phyloP scores from a whole-genome alignment of 805 yeast genomes.

The Barnettozyma californica region DNA sequence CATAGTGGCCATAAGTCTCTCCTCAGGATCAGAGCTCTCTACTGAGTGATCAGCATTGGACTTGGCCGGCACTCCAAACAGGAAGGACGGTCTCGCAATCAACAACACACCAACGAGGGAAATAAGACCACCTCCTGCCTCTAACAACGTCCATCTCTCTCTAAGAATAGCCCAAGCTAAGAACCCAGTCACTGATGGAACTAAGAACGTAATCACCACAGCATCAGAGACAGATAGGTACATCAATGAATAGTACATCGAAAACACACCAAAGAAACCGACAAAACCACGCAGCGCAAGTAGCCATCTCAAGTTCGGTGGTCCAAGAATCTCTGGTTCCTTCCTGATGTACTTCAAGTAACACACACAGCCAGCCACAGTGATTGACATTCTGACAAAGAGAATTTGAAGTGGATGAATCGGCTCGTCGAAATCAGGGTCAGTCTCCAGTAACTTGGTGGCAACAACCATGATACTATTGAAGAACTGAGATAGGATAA shows the following conservation, averaged over 20 bases:
- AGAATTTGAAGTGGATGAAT: conserved; percentile 77
- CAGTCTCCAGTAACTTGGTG: conserved; percentile 69
- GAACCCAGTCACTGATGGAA: conserved; percentile 72
- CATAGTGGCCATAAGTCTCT: conserved; percentile 54
- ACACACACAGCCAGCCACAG: conserved; percentile 50
- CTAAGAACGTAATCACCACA: conserved; percentile 69
- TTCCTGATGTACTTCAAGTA: conserved; percentile 51
- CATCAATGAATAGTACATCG: conserved; percentile 68
- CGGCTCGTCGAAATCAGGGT: conserved; percentile 50
- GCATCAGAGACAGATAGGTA: conserved; percentile 78
- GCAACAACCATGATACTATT: conserved; percentile 73
- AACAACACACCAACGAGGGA: conserved; percentile 74
- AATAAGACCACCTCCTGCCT: conserved; percentile 60
- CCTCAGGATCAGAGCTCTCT: conserved; percentile 49
- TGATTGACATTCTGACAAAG: conserved; percentile 70
- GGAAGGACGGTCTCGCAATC: conserved; percentile 74
- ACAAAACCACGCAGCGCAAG: conserved; percentile 58
- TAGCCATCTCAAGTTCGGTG: conserved; percentile 46
- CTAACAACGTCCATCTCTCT: conserved; percentile 61
- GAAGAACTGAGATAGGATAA: conserved; percentile 62
- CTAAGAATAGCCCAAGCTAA: conserved; percentile 62
- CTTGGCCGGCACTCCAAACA: conserved; percentile 44
- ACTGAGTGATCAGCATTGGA: conserved; percentile 29
- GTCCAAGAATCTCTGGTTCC: conserved; percentile 67
- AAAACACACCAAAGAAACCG: conserved; percentile 80